Evolutionary conservation across 805 yeast genomes (phyloP).

Genomic region (Clavispora carvajalis): DNA sequence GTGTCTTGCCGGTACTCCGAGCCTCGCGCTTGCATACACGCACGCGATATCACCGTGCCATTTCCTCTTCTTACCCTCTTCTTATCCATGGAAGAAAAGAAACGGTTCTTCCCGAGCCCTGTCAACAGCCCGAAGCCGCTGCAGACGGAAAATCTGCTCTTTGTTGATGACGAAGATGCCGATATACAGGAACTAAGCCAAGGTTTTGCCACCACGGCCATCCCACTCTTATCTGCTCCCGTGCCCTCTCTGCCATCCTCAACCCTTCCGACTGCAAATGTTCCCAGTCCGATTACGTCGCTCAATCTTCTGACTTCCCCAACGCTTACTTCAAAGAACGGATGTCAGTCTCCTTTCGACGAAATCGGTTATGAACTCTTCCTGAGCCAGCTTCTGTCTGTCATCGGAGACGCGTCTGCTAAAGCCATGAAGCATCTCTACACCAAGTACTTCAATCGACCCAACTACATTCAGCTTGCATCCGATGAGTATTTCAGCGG

Average conservation of each 20-base stretch:
- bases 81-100: constrained; percentile 3
- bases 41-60: not conserved
- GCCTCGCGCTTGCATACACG: no score
- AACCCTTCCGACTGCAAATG: no score
- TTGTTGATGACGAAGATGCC: constrained; percentile 6
- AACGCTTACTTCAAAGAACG: no score
- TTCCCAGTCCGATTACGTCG: no score
- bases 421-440: constrained; percentile 6
- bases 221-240: no score
- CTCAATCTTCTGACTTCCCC: no score
- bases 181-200: no score
- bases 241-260: no score
- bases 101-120: constrained; percentile 3
- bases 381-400: constrained; percentile 9
- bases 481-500: constrained; percentile 14
- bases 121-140: not conserved
- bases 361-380: constrained; percentile 14
- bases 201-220: not conserved
- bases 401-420: constrained; percentile 10
- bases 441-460: constrained; percentile 13
- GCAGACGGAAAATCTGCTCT: constrained; percentile 1
- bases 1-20: no score
- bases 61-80: not conserved
- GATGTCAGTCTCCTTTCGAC: not conserved
- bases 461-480: constrained; percentile 15